Evolutionary conservation across 1,139 yeast species (phyloP).

Genomic region (Yamadazyma jaroonii): DNA sequence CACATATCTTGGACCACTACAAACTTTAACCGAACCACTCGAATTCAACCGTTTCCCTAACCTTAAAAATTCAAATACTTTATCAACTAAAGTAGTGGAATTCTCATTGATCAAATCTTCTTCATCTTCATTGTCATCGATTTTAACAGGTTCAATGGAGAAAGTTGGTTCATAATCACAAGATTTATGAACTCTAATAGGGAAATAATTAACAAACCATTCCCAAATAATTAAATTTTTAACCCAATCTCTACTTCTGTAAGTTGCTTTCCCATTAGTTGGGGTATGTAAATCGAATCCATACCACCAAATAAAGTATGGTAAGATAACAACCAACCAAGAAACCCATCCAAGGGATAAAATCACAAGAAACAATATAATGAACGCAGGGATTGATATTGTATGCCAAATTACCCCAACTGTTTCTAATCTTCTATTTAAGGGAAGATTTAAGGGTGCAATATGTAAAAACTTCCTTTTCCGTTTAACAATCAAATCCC

Average conservation of each 20-base stretch:
- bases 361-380: slow-evolving; percentile 51
- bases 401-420: slow-evolving; percentile 76
- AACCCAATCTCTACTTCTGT: slow-evolving; percentile 56
- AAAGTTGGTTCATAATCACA: slow-evolving; percentile 76
- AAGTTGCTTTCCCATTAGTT: slow-evolving; percentile 65
- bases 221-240: slow-evolving; percentile 65
- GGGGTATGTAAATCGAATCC: slow-evolving; percentile 61
- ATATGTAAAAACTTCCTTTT: slow-evolving; percentile 23
- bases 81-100: slow-evolving; percentile 37
- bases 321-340: slow-evolving; percentile 63
- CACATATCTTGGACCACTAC: slow-evolving; percentile 76
- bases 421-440: slow-evolving; percentile 63
- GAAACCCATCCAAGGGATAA: slow-evolving; percentile 63
- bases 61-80: slow-evolving; percentile 36
- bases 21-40: slow-evolving; percentile 23
- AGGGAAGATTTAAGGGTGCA: slow-evolving; percentile 57
- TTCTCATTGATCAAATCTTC: slow-evolving; percentile 42
- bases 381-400: slow-evolving; percentile 62
- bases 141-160: slow-evolving; percentile 28
- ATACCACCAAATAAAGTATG: slow-evolving; percentile 59
- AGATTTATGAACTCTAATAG: slow-evolving; percentile 71
- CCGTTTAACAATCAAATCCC: slow-evolving; percentile 1
- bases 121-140: slow-evolving; percentile 33
- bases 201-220: slow-evolving; percentile 76
- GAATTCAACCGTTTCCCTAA: slow-evolving; percentile 39